A percentile compares a stretch with the other conserved stretches of the same genome.
Conservation (phyloP, 176 grass and related monocot species). For the Chloris gayana region DNA sequence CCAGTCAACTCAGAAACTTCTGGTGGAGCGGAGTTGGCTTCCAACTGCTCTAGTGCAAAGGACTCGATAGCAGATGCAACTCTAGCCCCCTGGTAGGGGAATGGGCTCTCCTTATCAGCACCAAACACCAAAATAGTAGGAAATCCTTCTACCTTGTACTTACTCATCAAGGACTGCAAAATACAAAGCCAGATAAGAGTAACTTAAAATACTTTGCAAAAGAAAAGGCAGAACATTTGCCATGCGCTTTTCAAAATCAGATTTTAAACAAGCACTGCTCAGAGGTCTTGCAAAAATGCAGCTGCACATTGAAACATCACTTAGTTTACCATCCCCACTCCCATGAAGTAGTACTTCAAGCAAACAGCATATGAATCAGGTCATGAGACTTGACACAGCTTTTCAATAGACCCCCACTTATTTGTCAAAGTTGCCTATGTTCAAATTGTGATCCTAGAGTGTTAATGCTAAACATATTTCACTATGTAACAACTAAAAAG, state of each 20-base stretch:
- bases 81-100: constrained; percentile 76
- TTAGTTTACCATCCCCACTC: neutral
- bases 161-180: constrained; percentile 98
- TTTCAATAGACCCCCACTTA: constrained; percentile 11
- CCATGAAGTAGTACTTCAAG: neutral
- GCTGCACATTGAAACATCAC: neutral
- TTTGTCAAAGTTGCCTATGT: neutral
- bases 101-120: constrained; percentile 81
- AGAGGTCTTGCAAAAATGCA: neutral
- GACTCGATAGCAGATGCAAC: constrained; percentile 81
- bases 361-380: constrained; percentile 21
- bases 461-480: neutral
- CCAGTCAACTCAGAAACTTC: constrained; percentile 89
- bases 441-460: neutral
- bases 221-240: neutral
- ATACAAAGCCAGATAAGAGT: constrained; percentile 22
- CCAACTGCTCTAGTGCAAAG: constrained; percentile 84
- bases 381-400: neutral
- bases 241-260: neutral
- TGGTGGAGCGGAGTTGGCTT: constrained; percentile 78
- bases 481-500: neutral
- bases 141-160: constrained; percentile 95
- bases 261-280: constrained; percentile 7
- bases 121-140: constrained; percentile 99
- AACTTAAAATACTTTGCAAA: neutral